Base-by-base conservation (phyloP, 768 basidiomycete genomes). In the Pholiota microspora region DNA sequence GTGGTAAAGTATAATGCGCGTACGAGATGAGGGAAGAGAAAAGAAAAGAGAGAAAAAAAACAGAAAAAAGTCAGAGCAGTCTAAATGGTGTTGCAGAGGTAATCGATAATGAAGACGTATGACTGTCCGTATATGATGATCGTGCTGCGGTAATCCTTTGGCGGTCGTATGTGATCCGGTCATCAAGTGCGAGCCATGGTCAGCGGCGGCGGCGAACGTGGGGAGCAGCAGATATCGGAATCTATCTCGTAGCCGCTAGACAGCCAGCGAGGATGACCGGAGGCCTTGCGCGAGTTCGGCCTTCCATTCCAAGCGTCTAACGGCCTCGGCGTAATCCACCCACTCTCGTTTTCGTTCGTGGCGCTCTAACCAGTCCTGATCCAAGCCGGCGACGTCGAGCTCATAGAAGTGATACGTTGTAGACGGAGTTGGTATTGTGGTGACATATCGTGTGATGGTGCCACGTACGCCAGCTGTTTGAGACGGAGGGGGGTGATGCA, bases 341-440 rank as follows among this genome's bases (percentile, higher is more conserved):
- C 89, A 92, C 73, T 93, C 92, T 62, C 92, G 75, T 68, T 76
- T 78, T 57, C 92, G 84, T 74, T 94, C 91, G 60, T 83, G 78
- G 63, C 81, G 74, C 69, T 94, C 92, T 54, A 89, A 73, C 92
- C 92, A 94, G 57, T 89, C 84, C 58, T 81, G 75, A 62, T 92
- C 92, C 54, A 94, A 81, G 35, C 73, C 74, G 13, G 80, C 76
- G 45, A 92, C 90, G 71, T 94, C 92, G 64, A 94, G 81, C 70
- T 94, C 92, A 73, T 89, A 94, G 61, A 94, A 92, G 72, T 94
- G 92, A 73, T 92, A 94, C 34, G 85, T 94, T 51, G 88, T 81
- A 49, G 89, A 82, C 31, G 86, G 82, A 36, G 87, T 82, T 57
- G 85, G 82, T 70, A 91, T 89, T 45, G 92, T 93, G 51, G 83